Base-by-base conservation (phyloP, 331 rosid species). In the Pyracantha coccinea region DNA sequence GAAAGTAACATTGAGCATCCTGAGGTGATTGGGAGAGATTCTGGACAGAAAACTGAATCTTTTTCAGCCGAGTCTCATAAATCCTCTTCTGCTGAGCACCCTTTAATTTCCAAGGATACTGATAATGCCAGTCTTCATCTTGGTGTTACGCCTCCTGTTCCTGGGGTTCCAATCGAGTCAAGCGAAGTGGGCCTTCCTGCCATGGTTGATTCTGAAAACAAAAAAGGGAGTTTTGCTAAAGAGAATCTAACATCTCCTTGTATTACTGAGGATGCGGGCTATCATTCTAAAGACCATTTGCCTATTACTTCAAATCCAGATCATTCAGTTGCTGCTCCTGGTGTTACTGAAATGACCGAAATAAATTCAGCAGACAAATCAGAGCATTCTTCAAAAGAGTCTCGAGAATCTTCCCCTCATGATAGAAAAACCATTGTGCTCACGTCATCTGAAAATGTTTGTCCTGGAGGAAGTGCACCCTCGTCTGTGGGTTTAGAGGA, bases 21-120 rank as follows among this genome's bases (percentile, higher is more conserved):
- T 71, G 67, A 33, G 31, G 85, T 57, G 53, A 53, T 53, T 24
- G 77, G 63, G 69, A 79, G 62, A 65, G 60, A 62, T 75, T 77
- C 80, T 78, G 77, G 64, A 71, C 78, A 77, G 66, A 83, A 65
- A 68, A 71, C 81, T 69, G 84, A 73, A 33, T 62, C 84, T 66
- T 77, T 77, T 54, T 58, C 73, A 27, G 80, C 73, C 78, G 78
- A 74, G 62, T 77, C 77, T 84, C 76, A 81, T 61, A 73, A 62
- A 58, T 76, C 89, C 78, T 55, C 81, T 74, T 60, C 75, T 14
- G 31, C 55, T 71, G 85, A 84, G 58, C 64, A 76, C 69, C 64
- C 71, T 11, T 6, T 72, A 60, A 77, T 62, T 64, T 64, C 84
- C 63, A 64, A 44, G 68, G 68, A 75, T 62, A 60, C 79, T 14